A percentile compares a stretch with the other conserved stretches of the same genome.
Evolutionary conservation across 345 rosid species (phyloP).

Genomic region (Populus tremula): DNA sequence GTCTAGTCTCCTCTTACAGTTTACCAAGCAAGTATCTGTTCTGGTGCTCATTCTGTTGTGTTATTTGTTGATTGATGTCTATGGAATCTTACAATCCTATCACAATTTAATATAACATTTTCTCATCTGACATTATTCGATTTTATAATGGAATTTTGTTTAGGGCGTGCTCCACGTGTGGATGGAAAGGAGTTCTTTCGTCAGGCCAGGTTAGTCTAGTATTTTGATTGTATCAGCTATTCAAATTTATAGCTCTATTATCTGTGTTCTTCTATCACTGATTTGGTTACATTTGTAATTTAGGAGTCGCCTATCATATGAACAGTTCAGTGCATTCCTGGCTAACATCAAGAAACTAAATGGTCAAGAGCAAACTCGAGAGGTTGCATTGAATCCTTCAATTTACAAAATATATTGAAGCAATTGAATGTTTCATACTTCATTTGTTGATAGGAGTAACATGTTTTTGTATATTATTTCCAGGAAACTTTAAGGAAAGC

Average conservation of each 20-base stretch:
- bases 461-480: not conserved
- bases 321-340: conserved; percentile 91
- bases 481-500: conserved; percentile 93
- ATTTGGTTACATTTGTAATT: conserved; percentile 7
- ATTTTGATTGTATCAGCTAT: not conserved
- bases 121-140: conserved; percentile 7
- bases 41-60: not conserved
- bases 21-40: not conserved
- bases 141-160: conserved; percentile 6
- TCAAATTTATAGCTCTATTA: not conserved
- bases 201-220: conserved; percentile 69
- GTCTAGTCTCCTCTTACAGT: not conserved
- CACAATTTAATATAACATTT: not conserved
- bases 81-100: not conserved
- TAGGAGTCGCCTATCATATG: conserved; percentile 89
- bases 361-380: conserved; percentile 83
- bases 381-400: conserved; percentile 39
- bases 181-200: conserved; percentile 99
- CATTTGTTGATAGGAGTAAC: conserved; percentile 1
- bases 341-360: conserved; percentile 90
- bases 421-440: not conserved
- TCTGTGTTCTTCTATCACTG: not conserved
- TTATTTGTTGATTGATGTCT: not conserved
- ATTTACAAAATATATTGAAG: not conserved
- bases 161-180: conserved; percentile 62